Conservation (phyloP, 2,329 filamentous ascomycete species). For the Fonsecaea monophora region DNA sequence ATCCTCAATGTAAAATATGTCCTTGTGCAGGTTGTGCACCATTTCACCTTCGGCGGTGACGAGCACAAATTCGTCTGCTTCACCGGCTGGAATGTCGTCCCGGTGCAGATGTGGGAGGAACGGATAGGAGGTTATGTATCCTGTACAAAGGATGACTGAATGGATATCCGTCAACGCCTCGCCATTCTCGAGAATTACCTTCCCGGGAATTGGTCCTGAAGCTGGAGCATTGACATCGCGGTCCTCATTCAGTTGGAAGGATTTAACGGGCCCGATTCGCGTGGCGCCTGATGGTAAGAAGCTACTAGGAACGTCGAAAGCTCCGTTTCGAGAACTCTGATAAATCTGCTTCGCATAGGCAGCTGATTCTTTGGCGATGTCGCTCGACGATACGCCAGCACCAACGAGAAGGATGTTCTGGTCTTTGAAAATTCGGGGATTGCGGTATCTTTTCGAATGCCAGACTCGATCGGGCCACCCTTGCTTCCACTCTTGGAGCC, state of each 20-base stretch:
- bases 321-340: constrained; percentile 66
- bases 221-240: constrained; percentile 9
- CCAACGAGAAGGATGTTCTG: constrained; percentile 66
- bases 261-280: constrained; percentile 60
- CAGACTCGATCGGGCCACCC: constrained; percentile 54
- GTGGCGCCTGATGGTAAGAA: constrained; percentile 62
- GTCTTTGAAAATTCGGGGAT: constrained; percentile 56
- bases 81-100: constrained; percentile 51
- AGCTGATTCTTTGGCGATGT: constrained; percentile 62
- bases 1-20: constrained; percentile 74
- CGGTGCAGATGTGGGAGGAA: constrained; percentile 64
- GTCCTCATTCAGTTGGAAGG: constrained; percentile 50
- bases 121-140: constrained; percentile 71
- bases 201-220: constrained; percentile 56
- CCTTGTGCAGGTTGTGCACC: constrained; percentile 71
- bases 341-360: constrained; percentile 54
- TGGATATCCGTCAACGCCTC: constrained; percentile 63
- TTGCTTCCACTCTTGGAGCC: constrained; percentile 55
- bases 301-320: constrained; percentile 63
- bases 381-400: constrained; percentile 61
- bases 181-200: constrained; percentile 62
- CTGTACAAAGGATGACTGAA: constrained; percentile 69
- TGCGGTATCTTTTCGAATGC: constrained; percentile 61
- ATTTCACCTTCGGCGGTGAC: constrained; percentile 67
- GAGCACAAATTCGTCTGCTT: constrained; percentile 61